Conservation (phyloP, 768 basidiomycete genomes). For the Rhizopogon sp. region DNA sequence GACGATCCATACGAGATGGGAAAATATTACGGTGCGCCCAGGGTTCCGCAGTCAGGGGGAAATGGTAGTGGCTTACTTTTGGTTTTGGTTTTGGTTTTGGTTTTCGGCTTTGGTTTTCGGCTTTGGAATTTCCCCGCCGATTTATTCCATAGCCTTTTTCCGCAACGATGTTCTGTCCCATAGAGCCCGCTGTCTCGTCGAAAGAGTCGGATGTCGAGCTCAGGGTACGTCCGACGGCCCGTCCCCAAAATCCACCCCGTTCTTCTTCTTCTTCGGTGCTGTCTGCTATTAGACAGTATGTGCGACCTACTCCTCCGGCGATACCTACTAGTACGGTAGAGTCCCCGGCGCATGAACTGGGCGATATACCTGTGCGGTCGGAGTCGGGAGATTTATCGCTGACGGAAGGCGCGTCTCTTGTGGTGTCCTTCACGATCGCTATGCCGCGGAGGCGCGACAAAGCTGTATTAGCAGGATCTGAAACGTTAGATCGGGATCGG, state of each 20-base stretch:
- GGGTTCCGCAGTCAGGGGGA: background rate
- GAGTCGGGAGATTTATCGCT: background rate
- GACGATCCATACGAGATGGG: conserved; percentile 28
- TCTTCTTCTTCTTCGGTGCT: background rate
- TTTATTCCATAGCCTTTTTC: conserved; percentile 19
- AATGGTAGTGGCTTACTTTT: conserved; percentile 2
- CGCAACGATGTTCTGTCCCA: conserved; percentile 7
- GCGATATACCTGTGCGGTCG: background rate
- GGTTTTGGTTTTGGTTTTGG: background rate
- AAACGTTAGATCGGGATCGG: background rate
- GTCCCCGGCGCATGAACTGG: background rate
- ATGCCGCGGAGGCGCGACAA: conserved; percentile 28
- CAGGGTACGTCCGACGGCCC: no score
- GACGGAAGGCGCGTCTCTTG: conserved; percentile 19
- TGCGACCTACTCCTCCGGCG: background rate
- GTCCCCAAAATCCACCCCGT: background rate
- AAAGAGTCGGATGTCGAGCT: no score
- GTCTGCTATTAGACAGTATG: background rate
- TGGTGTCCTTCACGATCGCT: conserved; percentile 35
- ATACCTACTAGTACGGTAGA: background rate
- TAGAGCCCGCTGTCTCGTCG: background rate
- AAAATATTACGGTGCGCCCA: conserved; percentile 34
- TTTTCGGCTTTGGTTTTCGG: no score
- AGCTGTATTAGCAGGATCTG: background rate
- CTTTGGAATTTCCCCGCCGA: no score